phyloP scores from a whole-genome alignment of 495 filamentous ascomycete species.

The Talaromyces ruber region DNA sequence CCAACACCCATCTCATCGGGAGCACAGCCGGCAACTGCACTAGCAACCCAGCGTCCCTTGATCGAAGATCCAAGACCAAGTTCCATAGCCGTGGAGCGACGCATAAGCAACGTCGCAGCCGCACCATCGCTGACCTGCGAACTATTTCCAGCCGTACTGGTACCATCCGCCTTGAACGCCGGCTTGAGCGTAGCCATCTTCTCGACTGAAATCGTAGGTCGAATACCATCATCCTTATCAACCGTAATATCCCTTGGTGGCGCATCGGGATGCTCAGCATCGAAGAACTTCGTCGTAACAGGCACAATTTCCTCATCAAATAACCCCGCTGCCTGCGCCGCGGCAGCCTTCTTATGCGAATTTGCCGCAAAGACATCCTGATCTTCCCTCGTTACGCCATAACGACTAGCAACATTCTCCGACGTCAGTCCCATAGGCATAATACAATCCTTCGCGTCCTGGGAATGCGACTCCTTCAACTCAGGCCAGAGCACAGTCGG shows the following conservation, averaged over 20 bases:
- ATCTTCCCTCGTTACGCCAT: conserved; percentile 62
- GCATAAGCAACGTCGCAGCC: conserved; percentile 73
- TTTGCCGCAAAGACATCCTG: conserved; percentile 77
- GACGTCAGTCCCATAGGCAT: conserved; percentile 93
- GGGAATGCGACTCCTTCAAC: conserved; percentile 50
- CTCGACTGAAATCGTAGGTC: conserved; percentile 55
- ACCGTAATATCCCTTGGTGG: conserved; percentile 54
- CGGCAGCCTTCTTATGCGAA: conserved; percentile 61
- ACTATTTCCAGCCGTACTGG: conserved; percentile 81
- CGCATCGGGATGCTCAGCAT: conserved; percentile 48
- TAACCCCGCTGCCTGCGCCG: conserved; percentile 56
- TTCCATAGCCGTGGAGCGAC: conserved; percentile 68
- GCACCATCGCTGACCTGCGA: conserved; percentile 84
- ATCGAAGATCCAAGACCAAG: conserved; percentile 61
- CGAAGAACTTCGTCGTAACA: conserved; percentile 53
- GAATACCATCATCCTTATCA: conserved; percentile 72
- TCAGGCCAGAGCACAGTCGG: conserved; percentile 73
- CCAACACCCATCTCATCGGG: conserved; percentile 95
- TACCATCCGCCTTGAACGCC: conserved; percentile 64
- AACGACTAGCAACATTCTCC: conserved; percentile 79
- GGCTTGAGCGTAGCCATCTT: conserved; percentile 73
- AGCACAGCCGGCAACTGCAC: conserved; percentile 62
- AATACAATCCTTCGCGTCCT: conserved; percentile 75
- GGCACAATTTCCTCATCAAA: conserved; percentile 77
- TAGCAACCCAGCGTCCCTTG: conserved; percentile 71